A percentile compares a stretch with the other conserved stretches of the same genome.
Evolutionary conservation across 1,284 basidiomycete genomes (phyloP).

Genomic region (Afroboletus lepidellus): DNA sequence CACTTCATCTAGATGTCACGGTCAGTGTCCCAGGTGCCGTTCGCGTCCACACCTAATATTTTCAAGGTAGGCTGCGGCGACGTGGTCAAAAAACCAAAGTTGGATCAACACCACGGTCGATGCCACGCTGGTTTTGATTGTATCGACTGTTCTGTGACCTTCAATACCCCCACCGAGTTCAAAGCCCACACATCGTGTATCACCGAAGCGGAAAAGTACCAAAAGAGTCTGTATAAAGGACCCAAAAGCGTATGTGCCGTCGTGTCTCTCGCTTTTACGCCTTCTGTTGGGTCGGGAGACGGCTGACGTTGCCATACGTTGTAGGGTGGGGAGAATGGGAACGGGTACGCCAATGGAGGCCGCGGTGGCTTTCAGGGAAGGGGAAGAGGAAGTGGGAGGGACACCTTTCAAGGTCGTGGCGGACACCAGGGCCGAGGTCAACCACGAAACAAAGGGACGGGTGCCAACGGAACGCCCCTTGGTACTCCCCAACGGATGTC

Average conservation of each 20-base stretch:
- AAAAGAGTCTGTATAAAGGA: slow-evolving; percentile 70
- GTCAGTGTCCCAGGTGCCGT: slow-evolving; percentile 6
- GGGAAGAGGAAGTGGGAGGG: slow-evolving; percentile 22
- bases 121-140: slow-evolving; percentile 79
- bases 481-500: slow-evolving; percentile 61
- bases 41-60: not conserved
- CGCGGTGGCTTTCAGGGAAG: slow-evolving; percentile 30
- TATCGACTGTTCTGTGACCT: slow-evolving; percentile 84
- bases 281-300: not conserved
- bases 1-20: slow-evolving; percentile 18
- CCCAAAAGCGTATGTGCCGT: slow-evolving; percentile 19
- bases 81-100: slow-evolving; percentile 89
- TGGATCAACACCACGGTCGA: slow-evolving; percentile 63
- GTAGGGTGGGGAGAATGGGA: slow-evolving; percentile 17
- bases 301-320: slow-evolving; percentile 10
- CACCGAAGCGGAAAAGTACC: slow-evolving; percentile 89
- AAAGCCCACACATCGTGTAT: slow-evolving; percentile 84
- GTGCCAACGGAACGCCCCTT: slow-evolving; percentile 67
- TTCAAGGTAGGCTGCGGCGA: slow-evolving; percentile 59
- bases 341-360: not conserved
- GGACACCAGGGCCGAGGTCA: slow-evolving; percentile 13
- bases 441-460: slow-evolving; percentile 44
- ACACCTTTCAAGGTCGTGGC: slow-evolving; percentile 26
- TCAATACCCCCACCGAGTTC: slow-evolving; percentile 72
- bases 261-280: not conserved